These are phyloP conservation scores for Aspergillus incahuasiensis DNA, from an alignment of 495 filamentous ascomycete species.

Conservation along the genomic window DNA sequence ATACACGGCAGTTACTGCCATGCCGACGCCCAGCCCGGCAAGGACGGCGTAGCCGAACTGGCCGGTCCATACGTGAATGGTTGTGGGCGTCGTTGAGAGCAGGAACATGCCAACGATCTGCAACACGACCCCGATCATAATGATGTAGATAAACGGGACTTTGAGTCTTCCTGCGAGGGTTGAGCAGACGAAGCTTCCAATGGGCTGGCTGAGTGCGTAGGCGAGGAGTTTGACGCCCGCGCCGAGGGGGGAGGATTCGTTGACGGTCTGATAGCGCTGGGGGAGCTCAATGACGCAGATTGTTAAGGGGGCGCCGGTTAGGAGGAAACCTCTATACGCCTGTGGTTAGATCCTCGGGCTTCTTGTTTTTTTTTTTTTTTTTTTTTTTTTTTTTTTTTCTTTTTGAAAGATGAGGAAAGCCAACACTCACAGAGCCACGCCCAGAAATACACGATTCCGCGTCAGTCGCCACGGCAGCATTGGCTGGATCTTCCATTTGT, in stretches of 20 bases:
- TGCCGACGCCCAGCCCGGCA: constrained; percentile 49
- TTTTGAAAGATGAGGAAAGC: no score
- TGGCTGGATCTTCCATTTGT: background rate
- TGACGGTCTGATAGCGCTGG: constrained; percentile 53
- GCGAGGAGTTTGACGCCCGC: constrained; percentile 51
- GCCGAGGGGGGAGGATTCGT: constrained; percentile 25
- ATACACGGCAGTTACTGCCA: constrained; percentile 44
- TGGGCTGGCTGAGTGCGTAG: constrained; percentile 20
- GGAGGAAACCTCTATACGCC: constrained; percentile 33
- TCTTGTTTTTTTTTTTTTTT: no score
- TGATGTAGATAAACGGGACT: constrained; percentile 44
- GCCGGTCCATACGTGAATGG: constrained; percentile 15
- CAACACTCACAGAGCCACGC: constrained; percentile 15
- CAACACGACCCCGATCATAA: constrained; percentile 33
- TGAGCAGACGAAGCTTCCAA: constrained; percentile 20
- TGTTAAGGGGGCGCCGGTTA: constrained; percentile 50
- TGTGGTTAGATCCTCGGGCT: background rate
- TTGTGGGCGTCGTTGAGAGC: constrained; percentile 32
- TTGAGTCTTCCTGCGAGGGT: constrained; percentile 24
- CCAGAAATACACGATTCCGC: constrained; percentile 16
- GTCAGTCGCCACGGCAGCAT: constrained; percentile 14
- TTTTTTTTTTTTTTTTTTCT: no score
- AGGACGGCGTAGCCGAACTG: constrained; percentile 52
- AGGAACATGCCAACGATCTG: constrained; percentile 48
- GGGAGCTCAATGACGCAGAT: constrained; percentile 51